Evolutionary conservation across 352 stramenopile genomes (phyloP).

Genomic region (Phytophthora megakarya): DNA sequence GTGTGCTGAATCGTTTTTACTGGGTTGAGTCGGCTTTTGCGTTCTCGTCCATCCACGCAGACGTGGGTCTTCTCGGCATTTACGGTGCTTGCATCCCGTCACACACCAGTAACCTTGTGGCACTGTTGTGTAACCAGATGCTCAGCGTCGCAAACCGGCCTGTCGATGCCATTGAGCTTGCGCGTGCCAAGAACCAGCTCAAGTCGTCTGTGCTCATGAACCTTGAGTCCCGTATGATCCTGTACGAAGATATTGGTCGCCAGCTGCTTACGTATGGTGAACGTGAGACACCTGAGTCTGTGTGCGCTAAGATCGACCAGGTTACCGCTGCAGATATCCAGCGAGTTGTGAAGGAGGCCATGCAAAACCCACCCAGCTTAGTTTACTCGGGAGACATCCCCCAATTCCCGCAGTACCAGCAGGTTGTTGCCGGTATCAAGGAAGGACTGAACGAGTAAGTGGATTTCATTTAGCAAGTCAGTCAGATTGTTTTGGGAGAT

Average conservation of each 20-base stretch:
- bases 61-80: slow-evolving; percentile 96
- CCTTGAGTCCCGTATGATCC: slow-evolving; percentile 96
- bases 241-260: slow-evolving; percentile 99
- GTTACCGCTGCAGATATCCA: slow-evolving; percentile 88
- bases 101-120: slow-evolving; percentile 92
- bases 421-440: slow-evolving; percentile 75
- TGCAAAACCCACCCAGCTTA: slow-evolving; percentile 80
- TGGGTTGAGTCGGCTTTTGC: slow-evolving; percentile 98
- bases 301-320: slow-evolving; percentile 89
- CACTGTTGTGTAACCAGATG: slow-evolving; percentile 94
- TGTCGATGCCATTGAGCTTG: slow-evolving; percentile 89
- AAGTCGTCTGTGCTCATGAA: slow-evolving; percentile 99
- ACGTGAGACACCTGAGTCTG: slow-evolving; percentile 87
- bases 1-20: slow-evolving; percentile 97
- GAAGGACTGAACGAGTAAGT: slow-evolving; percentile 60
- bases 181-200: slow-evolving; percentile 98
- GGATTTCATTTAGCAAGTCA: slow-evolving; percentile 9
- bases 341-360: slow-evolving; percentile 74
- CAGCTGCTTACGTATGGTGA: slow-evolving; percentile 97
- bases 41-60: slow-evolving; percentile 96
- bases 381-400: slow-evolving; percentile 85
- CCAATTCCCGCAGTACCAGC: slow-evolving; percentile 83
- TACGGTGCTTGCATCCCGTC: slow-evolving; percentile 85
- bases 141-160: slow-evolving; percentile 79
- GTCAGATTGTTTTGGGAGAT: slow-evolving; percentile 7